These are phyloP conservation scores for Teratosphaeriaceae sp. DNA, from an alignment of 2,329 filamentous ascomycete species.

Conservation along the genomic window DNA sequence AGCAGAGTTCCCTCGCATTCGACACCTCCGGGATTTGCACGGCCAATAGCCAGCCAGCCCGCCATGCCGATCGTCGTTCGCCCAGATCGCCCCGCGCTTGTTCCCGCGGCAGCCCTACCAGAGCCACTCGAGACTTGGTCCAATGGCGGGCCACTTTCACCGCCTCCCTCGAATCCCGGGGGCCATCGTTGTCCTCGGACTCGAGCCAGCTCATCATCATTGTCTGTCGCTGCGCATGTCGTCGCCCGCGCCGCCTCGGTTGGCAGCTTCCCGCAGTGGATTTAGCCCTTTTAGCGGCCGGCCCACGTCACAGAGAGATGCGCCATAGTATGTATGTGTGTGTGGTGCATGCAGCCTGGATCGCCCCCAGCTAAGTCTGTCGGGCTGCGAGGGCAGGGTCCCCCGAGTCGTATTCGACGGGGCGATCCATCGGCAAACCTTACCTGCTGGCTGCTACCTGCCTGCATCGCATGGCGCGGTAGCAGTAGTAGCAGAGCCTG, in stretches of 20 bases:
- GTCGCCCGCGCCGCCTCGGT: too few species aligned
- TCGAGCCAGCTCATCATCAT: too few species aligned
- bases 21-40: too few species aligned
- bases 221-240: too few species aligned
- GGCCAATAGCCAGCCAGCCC: too few species aligned
- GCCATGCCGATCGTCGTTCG: constrained; percentile 22
- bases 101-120: constrained; percentile 15
- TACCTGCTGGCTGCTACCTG: too few species aligned
- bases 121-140: constrained; percentile 5
- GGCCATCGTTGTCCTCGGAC: too few species aligned
- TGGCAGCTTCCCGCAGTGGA: constrained; percentile 1
- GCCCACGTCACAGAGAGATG: constrained; percentile 19
- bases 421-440: background rate
- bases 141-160: constrained; percentile 11
- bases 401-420: too few species aligned
- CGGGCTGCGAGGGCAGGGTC: constrained; percentile 4
- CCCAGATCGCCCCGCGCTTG: constrained; percentile 14
- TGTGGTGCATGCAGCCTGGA: constrained; percentile 23
- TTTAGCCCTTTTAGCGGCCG: constrained; percentile 4
- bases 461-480: too few species aligned
- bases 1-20: too few species aligned
- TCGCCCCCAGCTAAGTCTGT: constrained; percentile 20
- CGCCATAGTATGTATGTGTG: constrained; percentile 15
- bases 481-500: background rate
- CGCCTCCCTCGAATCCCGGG: too few species aligned